Base-by-base conservation (phyloP, 2,329 filamentous ascomycete species). In the Alternaria hordeiaustralica region DNA sequence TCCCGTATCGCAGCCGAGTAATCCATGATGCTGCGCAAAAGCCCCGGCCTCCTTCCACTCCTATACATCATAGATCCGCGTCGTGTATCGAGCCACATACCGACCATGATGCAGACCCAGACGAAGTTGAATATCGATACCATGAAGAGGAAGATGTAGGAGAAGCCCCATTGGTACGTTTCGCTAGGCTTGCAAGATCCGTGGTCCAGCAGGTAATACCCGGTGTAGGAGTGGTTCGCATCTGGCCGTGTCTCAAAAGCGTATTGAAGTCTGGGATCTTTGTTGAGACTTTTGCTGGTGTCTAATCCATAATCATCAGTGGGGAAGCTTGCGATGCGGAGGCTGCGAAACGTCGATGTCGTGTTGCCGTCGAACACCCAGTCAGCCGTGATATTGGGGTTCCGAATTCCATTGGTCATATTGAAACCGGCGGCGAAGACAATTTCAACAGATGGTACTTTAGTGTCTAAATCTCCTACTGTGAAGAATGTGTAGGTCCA, bases 141-240 rank as follows among this genome's bases (percentile, higher is more conserved):
- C 74, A 76, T 76, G 65, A 78, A 77, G 8, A 78, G 63, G 59
- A 78, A 78, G 9, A 78, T 77, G 61, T 78, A 78, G 0, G 75
- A 78, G 56, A 78, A 78, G 1, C 75, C 75, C 75, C 75, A 78
- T 53, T 77, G 75, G 51, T 78, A 78, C 9, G 70, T 76, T 21
- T 77, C 74, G 46, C 63, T 71, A 8, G 75, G 73, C 41, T 76
- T 73, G 56, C 75, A 78, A 5, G 73, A 74, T 23, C 73, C 71
- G 51, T 76, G 67, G 3, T 59, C 50, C 41, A 67, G 63, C 12
- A 77, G 43, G 26, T 74, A 77, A 3, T 47, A 21, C 3, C 59
- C 61, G 20, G 58, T 65, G 64, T 72, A 76, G 1, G 66, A 20
- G 15, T 60, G 45, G 11, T 65, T 65, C n/a, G 74, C 64, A n/a